These are phyloP conservation scores for Besnoitia besnoiti DNA, from an alignment of 169 alveolate genomes.

Conservation along the genomic window DNA sequence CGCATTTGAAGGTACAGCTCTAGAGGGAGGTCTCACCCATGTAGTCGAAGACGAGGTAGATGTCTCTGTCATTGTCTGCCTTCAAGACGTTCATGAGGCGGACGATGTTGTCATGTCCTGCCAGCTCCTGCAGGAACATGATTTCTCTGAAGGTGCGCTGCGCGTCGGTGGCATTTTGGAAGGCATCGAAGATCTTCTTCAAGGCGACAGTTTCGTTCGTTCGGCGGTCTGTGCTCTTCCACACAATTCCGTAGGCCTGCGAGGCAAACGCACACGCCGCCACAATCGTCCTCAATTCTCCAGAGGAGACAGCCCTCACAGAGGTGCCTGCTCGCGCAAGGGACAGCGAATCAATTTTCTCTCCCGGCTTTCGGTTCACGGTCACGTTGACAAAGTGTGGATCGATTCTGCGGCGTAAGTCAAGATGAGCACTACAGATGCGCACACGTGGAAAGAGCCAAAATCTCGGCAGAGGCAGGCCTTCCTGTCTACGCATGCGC, in stretches of 20 bases:
- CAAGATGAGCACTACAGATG: no score
- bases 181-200: slow-evolving; percentile 99
- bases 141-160: slow-evolving; percentile 99
- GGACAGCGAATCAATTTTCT: no score
- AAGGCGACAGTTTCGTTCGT: slow-evolving; percentile 97
- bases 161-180: slow-evolving; percentile 99
- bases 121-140: slow-evolving; percentile 93
- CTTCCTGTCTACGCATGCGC: no score
- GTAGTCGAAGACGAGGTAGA: slow-evolving; percentile 97
- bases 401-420: no score
- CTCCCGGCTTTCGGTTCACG: no score
- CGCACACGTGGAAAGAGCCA: no score
- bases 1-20: neutral
- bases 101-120: slow-evolving; percentile 95
- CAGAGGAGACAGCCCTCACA: neutral
- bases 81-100: slow-evolving; percentile 91
- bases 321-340: neutral
- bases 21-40: slow-evolving; percentile 78
- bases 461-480: no score
- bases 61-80: slow-evolving; percentile 97
- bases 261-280: neutral
- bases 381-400: no score
- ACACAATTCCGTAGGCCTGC: slow-evolving; percentile 98
- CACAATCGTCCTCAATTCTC: neutral
- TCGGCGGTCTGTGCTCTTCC: slow-evolving; percentile 96